phyloP scores from a whole-genome alignment of 2,329 filamentous ascomycete species.

The Metarhizium sp. region DNA sequence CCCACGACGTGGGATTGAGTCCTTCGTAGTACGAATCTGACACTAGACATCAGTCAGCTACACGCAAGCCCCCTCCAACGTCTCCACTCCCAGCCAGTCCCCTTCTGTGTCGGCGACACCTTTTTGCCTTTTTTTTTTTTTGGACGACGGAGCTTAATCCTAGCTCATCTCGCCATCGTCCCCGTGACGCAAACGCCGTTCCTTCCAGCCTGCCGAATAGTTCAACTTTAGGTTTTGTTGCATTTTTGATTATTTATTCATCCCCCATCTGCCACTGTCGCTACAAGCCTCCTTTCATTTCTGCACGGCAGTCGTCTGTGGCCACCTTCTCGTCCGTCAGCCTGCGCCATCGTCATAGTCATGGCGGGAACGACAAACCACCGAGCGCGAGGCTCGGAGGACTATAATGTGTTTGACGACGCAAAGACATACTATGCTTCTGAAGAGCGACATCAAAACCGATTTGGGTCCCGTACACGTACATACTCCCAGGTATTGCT shows the following conservation, averaged over 20 bases:
- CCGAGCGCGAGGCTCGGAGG: conserved; percentile 28
- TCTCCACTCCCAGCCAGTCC: not conserved
- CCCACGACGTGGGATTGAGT: not conserved
- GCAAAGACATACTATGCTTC: conserved; percentile 50
- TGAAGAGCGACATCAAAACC: conserved; percentile 42
- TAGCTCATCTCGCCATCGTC: conserved; percentile 1
- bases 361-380: conserved; percentile 21
- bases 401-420: conserved; percentile 45
- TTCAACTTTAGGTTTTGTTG: too few species aligned
- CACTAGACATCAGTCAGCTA: not conserved
- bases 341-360: conserved; percentile 1
- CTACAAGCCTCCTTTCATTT: too few species aligned
- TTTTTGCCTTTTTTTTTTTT: not conserved
- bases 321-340: not conserved
- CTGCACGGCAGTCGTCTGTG: not conserved
- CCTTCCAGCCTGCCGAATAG: not conserved
- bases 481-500: conserved; percentile 45
- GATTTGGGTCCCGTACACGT: conserved; percentile 39
- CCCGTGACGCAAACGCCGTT: not conserved
- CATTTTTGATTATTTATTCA: not conserved
- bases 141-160: not conserved
- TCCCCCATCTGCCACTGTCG: not conserved
- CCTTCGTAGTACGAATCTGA: not conserved
- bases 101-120: conserved; percentile 2
- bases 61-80: not conserved